Conservation (phyloP, 208 protist genomes). For the Crithidia sp. region DNA sequence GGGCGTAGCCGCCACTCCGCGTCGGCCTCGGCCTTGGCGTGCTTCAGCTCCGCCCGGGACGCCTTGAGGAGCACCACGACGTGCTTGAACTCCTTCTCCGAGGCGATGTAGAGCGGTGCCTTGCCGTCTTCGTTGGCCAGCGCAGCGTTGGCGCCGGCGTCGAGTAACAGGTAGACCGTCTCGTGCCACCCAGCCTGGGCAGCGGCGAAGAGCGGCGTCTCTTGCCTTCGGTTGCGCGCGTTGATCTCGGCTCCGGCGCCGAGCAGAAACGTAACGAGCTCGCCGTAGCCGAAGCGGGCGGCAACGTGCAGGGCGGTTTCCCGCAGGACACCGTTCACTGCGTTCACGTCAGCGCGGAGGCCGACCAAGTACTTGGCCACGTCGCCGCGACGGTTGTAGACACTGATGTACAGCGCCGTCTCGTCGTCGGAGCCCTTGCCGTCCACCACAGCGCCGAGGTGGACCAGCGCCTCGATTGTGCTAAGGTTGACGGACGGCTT, state of each 20-base stretch:
- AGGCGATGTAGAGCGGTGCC: conserved; percentile 85
- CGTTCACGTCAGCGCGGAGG: conserved; percentile 65
- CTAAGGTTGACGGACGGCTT: conserved; percentile 51
- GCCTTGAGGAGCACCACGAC: conserved; percentile 84
- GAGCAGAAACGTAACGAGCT: conserved; percentile 55
- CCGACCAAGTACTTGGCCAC: conserved; percentile 66
- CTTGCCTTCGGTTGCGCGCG: conserved; percentile 60
- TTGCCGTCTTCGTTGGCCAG: conserved; percentile 84
- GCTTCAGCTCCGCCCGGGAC: conserved; percentile 44
- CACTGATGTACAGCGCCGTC: conserved; percentile 85
- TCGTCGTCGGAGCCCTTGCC: conserved; percentile 60
- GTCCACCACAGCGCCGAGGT: conserved; percentile 69
- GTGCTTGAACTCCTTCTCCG: conserved; percentile 82
- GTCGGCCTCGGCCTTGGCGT: conserved; percentile 79
- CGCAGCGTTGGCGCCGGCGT: conserved; percentile 54
- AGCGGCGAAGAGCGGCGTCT: conserved; percentile 84
- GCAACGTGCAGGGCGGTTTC: conserved; percentile 84
- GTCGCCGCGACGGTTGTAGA: conserved; percentile 72
- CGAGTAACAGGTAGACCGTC: conserved; percentile 69
- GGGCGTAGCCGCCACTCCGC: conserved; percentile 53
- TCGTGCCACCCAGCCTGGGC: conserved; percentile 69
- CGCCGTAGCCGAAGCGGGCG: conserved; percentile 53
- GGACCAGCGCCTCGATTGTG: conserved; percentile 58
- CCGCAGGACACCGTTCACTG: conserved; percentile 50
- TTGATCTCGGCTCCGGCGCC: conserved; percentile 65